phyloP scores from a whole-genome alignment of 805 yeast genomes.

The Saturnispora bothae region DNA sequence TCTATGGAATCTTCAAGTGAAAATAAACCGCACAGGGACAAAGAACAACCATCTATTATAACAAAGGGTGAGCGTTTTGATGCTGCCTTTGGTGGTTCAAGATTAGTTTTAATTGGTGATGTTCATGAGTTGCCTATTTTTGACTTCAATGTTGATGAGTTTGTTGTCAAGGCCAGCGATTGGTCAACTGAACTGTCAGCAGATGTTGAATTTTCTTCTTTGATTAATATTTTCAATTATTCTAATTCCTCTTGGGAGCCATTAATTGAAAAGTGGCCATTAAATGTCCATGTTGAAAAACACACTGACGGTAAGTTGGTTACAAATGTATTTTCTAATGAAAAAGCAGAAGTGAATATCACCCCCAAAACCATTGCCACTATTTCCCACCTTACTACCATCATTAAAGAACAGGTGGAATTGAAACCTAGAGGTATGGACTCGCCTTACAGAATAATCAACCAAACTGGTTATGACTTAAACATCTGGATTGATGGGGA shows the following conservation, averaged over 20 bases:
- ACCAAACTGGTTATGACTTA: constrained; percentile 79
- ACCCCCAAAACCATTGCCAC: constrained; percentile 76
- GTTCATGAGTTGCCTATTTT: constrained; percentile 82
- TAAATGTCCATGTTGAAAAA: constrained; percentile 59
- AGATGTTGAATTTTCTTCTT: constrained; percentile 51
- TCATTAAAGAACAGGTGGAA: constrained; percentile 41
- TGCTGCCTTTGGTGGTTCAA: constrained; percentile 61
- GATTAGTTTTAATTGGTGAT: constrained; percentile 81
- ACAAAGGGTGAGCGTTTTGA: constrained; percentile 59
- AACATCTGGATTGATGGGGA: constrained; percentile 67
- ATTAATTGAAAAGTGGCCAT: constrained; percentile 75
- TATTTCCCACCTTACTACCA: constrained; percentile 55
- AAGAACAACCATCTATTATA: constrained; percentile 28
- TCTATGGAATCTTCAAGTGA: constrained; percentile 32
- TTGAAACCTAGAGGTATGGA: constrained; percentile 64
- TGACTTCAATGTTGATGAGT: constrained; percentile 65
- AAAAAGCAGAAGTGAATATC: constrained; percentile 67
- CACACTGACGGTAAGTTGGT: constrained; percentile 34
- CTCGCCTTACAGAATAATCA: constrained; percentile 69
- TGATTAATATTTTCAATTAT: constrained; percentile 73
- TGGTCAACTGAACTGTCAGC: constrained; percentile 83
- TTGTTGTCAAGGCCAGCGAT: constrained; percentile 56
- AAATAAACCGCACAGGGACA: constrained; percentile 7
- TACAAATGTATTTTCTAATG: constrained; percentile 65
- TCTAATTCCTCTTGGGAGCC: constrained; percentile 95